Percentiles rank a stretch among this genome's conserved stretches.
Conservation (phyloP, 306 rosid genomes). For the Neltuma alba region DNA sequence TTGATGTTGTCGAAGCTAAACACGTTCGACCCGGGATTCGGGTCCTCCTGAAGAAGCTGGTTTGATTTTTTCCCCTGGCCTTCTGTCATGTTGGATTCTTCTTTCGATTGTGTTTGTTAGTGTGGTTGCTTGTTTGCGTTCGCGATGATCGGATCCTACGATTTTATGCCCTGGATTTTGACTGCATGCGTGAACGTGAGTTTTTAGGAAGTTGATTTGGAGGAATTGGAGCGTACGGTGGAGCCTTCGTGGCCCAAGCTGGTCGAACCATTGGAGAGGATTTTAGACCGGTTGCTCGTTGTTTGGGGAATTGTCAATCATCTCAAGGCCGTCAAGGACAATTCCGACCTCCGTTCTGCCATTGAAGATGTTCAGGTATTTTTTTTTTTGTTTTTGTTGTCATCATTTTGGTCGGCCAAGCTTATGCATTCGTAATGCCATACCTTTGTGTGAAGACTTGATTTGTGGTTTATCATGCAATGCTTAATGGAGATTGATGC, state of each 20-base stretch:
- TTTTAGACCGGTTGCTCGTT: slow-evolving; percentile 68
- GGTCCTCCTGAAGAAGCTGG: slow-evolving; percentile 68
- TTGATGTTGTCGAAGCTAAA: slow-evolving; percentile 73
- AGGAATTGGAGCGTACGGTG: slow-evolving; percentile 73
- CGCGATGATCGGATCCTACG: slow-evolving; percentile 11
- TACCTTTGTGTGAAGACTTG: slow-evolving; percentile 3
- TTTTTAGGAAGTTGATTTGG: slow-evolving; percentile 75
- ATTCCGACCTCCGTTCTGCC: slow-evolving; percentile 84
- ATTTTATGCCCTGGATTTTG: slow-evolving; percentile 1
- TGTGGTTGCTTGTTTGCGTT: background rate
- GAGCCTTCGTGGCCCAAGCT: slow-evolving; percentile 91
- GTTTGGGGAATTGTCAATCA: slow-evolving; percentile 95
- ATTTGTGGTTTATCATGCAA: slow-evolving; percentile 16
- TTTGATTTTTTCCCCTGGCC: slow-evolving; percentile 18
- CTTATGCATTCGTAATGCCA: slow-evolving; percentile 6
- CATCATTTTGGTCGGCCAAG: background rate
- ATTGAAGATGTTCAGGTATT: slow-evolving; percentile 94
- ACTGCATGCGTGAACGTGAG: slow-evolving; percentile 4
- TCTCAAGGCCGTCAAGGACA: slow-evolving; percentile 91
- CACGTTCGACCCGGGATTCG: slow-evolving; percentile 90
- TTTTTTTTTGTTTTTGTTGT: slow-evolving; percentile 12
- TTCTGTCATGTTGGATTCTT: background rate
- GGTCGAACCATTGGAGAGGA: slow-evolving; percentile 95
- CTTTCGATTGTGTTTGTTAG: slow-evolving; percentile 1
- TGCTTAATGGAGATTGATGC: background rate